Evolutionary conservation across 2,329 filamentous ascomycete species (phyloP), one percentile per base, ranked within the genome.

Genomic region (Hypomyces perniciosus): DNA sequence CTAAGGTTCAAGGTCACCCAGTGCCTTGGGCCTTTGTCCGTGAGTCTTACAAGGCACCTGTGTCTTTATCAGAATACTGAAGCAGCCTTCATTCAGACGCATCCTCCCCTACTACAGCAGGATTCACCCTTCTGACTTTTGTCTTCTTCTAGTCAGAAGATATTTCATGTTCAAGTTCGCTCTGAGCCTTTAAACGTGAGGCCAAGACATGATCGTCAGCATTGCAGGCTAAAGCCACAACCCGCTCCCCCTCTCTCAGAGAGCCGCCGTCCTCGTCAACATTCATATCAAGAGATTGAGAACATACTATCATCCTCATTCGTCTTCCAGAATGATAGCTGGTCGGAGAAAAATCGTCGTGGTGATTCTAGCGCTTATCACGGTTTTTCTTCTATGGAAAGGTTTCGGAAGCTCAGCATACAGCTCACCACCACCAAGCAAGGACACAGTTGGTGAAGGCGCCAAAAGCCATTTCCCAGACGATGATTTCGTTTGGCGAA

Each of bases 401-500:
- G 29, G 42, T 28, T 44, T 33, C 29, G 42, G 42, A n/a, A 29
- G 28, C 7, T n/a, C 27, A 34, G n/a, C 26, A 29, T 27, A 42
- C 42, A 12, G 29, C n/a, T 10, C 9, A 8, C 42, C 30, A 7
- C 10, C 38, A n/a, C 10, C 13, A 12, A 4, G 13, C 8, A 33
- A n/a, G 30, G 10, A 10, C 29, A 31, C 28, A 6, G 30, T 28
- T 28, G 29, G 29, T 9, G 8, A 30, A 33, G 42, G 29, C 5
- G 27, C 2, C n/a, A 10, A 31, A 12, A 26, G 5, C 42, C 27
- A 44, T 8, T n/a, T 34, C 42, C 37, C 46, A 20, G 53, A 56
- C 2, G 38, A 44, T 30, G 48, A 52, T 31, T 59, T 55, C 44
- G 49, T 61, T 12, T 61, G 60, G 60, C 51, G 55, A 27, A 56